Base-by-base conservation (phyloP, 2,329 filamentous ascomycete genomes). In the Ophiostoma triangulosporum region DNA sequence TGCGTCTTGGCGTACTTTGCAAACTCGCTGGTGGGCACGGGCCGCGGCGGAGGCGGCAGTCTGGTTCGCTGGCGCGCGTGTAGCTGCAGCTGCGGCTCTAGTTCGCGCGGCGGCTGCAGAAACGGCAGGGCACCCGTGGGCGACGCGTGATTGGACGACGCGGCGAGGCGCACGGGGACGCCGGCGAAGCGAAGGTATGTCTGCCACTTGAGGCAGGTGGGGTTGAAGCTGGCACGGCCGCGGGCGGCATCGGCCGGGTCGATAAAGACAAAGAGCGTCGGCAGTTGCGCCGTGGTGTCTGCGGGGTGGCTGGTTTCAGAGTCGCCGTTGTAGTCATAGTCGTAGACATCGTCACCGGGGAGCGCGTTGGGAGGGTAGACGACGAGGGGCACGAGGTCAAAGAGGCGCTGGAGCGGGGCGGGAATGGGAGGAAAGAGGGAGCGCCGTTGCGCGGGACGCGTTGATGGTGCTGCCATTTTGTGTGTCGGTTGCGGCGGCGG, bases 161-260 rank as follows among this genome's bases (percentile, higher is more conserved):
- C 70, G 6, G 80, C 71, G 51, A 84, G 71, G 52, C 73, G 72
- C 65, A 90, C 84, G 4, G 80, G 69, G 55, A 95, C 73, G 38
- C 77, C 77, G 50, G 81, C 77, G 62, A 96, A 87, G 62, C 80
- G 86, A 57, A 98, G 76, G 67, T 88, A 93, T 29, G 89, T 88
- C 86, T 97, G 93, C 89, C 89, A 97, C 73, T 91, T 95, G 63
- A 97, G 73, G 72, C 93, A 98, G 55, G 83, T 81, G 11, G 93
- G 93, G 65, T 97, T 97, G 70, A 85, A 95, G 59, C 88, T 94
- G 26, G 89, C 86, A 29, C 73, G 69, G 4, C 81, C 81, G 36
- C 64, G 64, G 54, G 67, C 66, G 32, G 81, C 84, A 61, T 80
- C 84, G n/a, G 75, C 70, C 1, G 78, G 71, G 14, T 76, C 79